Evolutionary conservation across 129 eudicot genomes (phyloP).

Genomic region (Silybum marianum): DNA sequence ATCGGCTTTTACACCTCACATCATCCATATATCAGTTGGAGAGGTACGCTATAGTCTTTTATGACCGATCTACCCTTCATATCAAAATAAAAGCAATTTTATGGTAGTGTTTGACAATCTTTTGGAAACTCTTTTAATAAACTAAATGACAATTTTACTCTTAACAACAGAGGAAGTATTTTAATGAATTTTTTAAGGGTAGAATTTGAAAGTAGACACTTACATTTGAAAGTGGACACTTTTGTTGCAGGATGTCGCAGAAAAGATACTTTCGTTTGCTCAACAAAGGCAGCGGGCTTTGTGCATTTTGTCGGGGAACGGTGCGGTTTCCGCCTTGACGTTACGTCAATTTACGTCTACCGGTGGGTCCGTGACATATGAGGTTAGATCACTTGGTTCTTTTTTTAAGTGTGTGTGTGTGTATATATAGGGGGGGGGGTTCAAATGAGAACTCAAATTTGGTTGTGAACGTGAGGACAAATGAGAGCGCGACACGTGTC

Average conservation of each 20-base stretch:
- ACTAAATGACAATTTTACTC: neutral
- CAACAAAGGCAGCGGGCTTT: conserved; percentile 85
- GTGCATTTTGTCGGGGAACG: conserved; percentile 79
- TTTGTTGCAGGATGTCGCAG: conserved; percentile 66
- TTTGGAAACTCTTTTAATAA: too few relatives aligned
- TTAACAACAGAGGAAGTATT: neutral
- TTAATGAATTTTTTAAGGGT: neutral
- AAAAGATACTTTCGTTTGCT: conserved; percentile 73
- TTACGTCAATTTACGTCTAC: conserved; percentile 65
- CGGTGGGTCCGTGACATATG: conserved; percentile 67
- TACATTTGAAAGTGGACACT: too few relatives aligned
- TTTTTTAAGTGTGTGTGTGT: neutral
- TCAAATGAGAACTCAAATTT: too few relatives aligned
- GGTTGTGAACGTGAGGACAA: too few relatives aligned
- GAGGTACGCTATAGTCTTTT: conserved; percentile 53
- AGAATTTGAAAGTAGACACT: neutral
- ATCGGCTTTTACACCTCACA: conserved; percentile 91
- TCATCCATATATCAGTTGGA: conserved; percentile 66
- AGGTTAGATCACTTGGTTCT: conserved; percentile 47
- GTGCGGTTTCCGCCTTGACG: conserved; percentile 79
- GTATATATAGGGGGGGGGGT: too few relatives aligned
- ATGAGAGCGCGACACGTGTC: too few relatives aligned
- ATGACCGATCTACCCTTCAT: neutral
- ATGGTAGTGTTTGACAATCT: neutral
- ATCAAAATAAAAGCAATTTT: neutral